Percentiles rank a stretch among this genome's conserved stretches.
phyloP scores from a whole-genome alignment of 768 basidiomycete species.

The Russula emetica region DNA sequence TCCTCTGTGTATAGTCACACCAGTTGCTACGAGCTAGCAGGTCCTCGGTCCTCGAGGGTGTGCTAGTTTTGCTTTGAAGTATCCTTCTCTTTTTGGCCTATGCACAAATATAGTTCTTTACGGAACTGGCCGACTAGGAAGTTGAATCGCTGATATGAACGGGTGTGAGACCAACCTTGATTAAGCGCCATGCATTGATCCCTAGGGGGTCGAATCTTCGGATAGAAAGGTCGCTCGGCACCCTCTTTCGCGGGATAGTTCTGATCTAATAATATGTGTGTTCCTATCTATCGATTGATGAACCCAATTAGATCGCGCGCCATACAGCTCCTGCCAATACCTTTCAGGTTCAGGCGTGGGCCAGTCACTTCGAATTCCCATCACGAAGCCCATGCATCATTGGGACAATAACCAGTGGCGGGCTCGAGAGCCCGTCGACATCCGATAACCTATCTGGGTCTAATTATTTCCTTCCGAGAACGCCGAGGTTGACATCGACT shows the following conservation, averaged over 20 bases:
- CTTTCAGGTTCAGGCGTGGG: too few relatives aligned
- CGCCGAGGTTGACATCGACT: conserved; percentile 46
- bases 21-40: conserved; percentile 75
- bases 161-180: too few relatives aligned
- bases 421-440: conserved; percentile 35
- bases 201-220: conserved; percentile 65
- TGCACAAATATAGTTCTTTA: conserved; percentile 41
- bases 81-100: too few relatives aligned
- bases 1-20: too few relatives aligned
- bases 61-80: too few relatives aligned
- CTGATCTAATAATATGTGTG: conserved; percentile 36
- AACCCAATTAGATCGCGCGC: not conserved
- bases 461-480: conserved; percentile 8
- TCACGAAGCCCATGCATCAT: conserved; percentile 42
- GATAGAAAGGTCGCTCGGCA: conserved; percentile 67
- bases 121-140: not conserved
- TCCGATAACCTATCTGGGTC: conserved; percentile 44
- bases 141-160: not conserved
- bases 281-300: conserved; percentile 41
- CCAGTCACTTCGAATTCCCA: too few relatives aligned
- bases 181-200: too few relatives aligned
- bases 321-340: too few relatives aligned
- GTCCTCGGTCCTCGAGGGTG: conserved; percentile 74
- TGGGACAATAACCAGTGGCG: conserved; percentile 54
- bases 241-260: conserved; percentile 47